Conservation (phyloP, 2,329 filamentous ascomycete genomes). For the Annulohypoxylon truncatum region DNA sequence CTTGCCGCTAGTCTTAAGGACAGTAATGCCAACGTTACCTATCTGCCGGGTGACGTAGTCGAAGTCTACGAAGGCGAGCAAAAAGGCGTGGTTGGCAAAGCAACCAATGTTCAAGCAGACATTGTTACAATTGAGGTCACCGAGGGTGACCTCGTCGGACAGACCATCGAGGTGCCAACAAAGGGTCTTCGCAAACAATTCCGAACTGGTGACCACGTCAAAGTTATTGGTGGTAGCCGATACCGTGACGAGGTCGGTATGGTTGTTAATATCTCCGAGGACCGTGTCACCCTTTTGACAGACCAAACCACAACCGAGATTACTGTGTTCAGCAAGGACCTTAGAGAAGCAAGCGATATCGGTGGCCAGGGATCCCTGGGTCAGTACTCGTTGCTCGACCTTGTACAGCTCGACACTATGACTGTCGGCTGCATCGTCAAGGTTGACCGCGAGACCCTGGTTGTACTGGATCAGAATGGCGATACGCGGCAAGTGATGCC, state of each 20-base stretch:
- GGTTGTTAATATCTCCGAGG: slow-evolving; percentile 92
- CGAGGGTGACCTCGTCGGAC: slow-evolving; percentile 83
- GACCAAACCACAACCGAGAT: slow-evolving; percentile 95
- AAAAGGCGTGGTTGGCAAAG: slow-evolving; percentile 87
- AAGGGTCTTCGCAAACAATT: slow-evolving; percentile 95
- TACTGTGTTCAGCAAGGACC: slow-evolving; percentile 96
- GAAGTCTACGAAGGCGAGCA: slow-evolving; percentile 97
- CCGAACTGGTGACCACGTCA: slow-evolving; percentile 94
- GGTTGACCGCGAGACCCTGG: slow-evolving; percentile 91
- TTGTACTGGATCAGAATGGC: slow-evolving; percentile 90
- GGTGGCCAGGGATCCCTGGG: slow-evolving; percentile 86
- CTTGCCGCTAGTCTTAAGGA: slow-evolving; percentile 91
- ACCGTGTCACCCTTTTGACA: slow-evolving; percentile 90
- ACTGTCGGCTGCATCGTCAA: slow-evolving; percentile 95
- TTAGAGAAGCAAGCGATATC: slow-evolving; percentile 92
- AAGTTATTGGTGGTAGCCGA: slow-evolving; percentile 95
- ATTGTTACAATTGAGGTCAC: slow-evolving; percentile 90
- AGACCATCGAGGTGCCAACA: slow-evolving; percentile 90
- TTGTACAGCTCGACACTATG: slow-evolving; percentile 91
- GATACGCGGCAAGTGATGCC: slow-evolving; percentile 85
- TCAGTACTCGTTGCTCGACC: slow-evolving; percentile 90
- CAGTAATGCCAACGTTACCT: slow-evolving; percentile 82
- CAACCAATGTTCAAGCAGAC: slow-evolving; percentile 86
- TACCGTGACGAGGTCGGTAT: slow-evolving; percentile 97
- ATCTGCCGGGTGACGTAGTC: slow-evolving; percentile 93